Evolutionary conservation across 2,329 filamentous ascomycete genomes (phyloP), one percentile per base, ranked within the genome.

Genomic region (Parastagonospora nodorum): DNA sequence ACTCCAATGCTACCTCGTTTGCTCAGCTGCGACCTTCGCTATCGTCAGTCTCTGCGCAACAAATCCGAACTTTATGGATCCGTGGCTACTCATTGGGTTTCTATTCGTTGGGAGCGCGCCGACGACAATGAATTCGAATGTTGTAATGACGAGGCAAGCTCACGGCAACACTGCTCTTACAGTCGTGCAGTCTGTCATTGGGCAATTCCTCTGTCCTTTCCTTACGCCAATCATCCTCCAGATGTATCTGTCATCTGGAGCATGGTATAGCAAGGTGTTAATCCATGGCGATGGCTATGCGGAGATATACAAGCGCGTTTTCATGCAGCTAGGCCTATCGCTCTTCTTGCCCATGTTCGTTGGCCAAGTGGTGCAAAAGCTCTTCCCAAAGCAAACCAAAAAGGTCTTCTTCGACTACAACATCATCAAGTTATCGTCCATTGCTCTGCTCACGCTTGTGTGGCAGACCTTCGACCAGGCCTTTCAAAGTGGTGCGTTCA

Each of bases 71-170:
- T 80, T 80, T 16, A 85, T 89, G 64, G 84, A 88, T 47, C 77
- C 82, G 0, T 84, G 84, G 50, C 78, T 90, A 35, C 74, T 90
- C 28, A 81, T 88, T 2, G 88, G 88, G 8, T 83, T 89, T 68
- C 79, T 89, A 2, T 82, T 88, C 33, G 79, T 85, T 1, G 81
- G 84, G n/a, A 87, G 83, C 63, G 82, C 88, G 4, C 87, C 88
- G 1, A 90, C 88, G 0, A 90, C 88, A 0, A 88, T 90, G 61
- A 82, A 85, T 7, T 88, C 84, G 39, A 90, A 90, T 67, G 85
- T 89, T 7, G 85, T 90, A 35, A 89, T 90, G 86, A 90, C 88
- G 5, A 77, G 86, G 24, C 79, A 84, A 33, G 84, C 88, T 0
- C 84, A 86, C 32, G 88, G 88, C 5, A 88, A 90, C 37, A 59